Evolutionary conservation across 2,329 filamentous ascomycete genomes (phyloP).

Genomic region (Diaporthe amygdali): DNA sequence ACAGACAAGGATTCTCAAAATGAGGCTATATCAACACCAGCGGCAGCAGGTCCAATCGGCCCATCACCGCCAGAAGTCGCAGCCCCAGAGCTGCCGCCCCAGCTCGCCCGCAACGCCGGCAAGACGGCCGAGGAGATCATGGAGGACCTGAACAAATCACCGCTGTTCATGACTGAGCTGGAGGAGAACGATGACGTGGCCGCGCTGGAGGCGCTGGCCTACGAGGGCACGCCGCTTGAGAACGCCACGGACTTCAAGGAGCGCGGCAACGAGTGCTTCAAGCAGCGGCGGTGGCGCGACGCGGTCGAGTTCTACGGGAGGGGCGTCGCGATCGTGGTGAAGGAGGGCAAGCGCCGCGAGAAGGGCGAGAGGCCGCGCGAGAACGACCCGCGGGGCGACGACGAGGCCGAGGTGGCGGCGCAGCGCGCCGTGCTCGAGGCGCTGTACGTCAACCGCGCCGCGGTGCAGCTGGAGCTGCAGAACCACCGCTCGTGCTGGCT

Average conservation of each 20-base stretch:
- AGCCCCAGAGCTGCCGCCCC: slow-evolving; percentile 52
- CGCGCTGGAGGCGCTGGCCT: slow-evolving; percentile 86
- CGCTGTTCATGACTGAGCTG: slow-evolving; percentile 95
- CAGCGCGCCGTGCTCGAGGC: slow-evolving; percentile 72
- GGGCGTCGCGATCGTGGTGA: slow-evolving; percentile 74
- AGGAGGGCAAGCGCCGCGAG: slow-evolving; percentile 63
- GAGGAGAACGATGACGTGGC: slow-evolving; percentile 86
- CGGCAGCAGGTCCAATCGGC: background rate
- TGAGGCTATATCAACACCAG: background rate
- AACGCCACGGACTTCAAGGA: slow-evolving; percentile 86
- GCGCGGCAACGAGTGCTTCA: slow-evolving; percentile 89
- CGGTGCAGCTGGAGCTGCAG: slow-evolving; percentile 85
- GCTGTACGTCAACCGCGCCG: slow-evolving; percentile 84
- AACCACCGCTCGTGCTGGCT: slow-evolving; percentile 88
- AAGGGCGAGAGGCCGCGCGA: slow-evolving; percentile 37
- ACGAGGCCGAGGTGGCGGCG: slow-evolving; percentile 57
- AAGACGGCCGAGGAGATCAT: slow-evolving; percentile 62
- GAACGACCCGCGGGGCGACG: slow-evolving; percentile 60
- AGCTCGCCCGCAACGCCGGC: slow-evolving; percentile 42
- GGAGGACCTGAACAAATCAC: slow-evolving; percentile 65
- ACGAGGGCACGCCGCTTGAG: slow-evolving; percentile 88
- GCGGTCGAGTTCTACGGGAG: slow-evolving; percentile 92
- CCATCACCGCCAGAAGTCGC: slow-evolving; percentile 19
- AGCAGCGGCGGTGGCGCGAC: slow-evolving; percentile 74
- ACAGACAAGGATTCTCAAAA: background rate